These are phyloP conservation scores for Mesembryanthemum crystallinum DNA, from an alignment of 148 eudicot genomes.

Conservation along the genomic window DNA sequence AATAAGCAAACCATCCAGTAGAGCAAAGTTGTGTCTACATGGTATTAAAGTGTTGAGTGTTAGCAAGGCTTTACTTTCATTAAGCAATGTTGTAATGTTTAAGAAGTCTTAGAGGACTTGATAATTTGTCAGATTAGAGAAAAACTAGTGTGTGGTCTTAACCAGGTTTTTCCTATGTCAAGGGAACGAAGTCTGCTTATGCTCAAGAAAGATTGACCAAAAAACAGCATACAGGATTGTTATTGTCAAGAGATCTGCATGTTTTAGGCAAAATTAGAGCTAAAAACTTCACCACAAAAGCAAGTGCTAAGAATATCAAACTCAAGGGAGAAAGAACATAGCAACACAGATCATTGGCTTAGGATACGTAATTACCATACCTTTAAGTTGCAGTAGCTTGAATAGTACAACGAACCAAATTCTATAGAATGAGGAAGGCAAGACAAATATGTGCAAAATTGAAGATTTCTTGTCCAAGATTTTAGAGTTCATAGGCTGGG, in stretches of 20 bases:
- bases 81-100: not conserved
- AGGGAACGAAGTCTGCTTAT: not conserved
- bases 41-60: too few relatives aligned
- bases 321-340: not conserved
- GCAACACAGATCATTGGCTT: not conserved
- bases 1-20: conserved; percentile 24
- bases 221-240: not conserved
- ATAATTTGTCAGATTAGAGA: not conserved
- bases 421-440: too few relatives aligned
- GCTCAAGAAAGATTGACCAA: not conserved
- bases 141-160: not conserved
- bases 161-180: not conserved
- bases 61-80: too few relatives aligned
- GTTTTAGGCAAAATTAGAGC: not conserved
- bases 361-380: not conserved
- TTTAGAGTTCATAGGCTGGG: conserved; percentile 59
- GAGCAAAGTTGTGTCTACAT: not conserved
- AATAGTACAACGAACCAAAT: not conserved
- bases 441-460: not conserved
- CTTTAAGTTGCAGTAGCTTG: not conserved
- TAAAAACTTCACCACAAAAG: not conserved
- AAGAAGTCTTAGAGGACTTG: not conserved
- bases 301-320: not conserved
- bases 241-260: not conserved
- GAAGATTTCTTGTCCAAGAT: not conserved